Evolutionary conservation across 2,329 filamentous ascomycete species (phyloP).

Genomic region (Akanthomyces uredinophilus): DNA sequence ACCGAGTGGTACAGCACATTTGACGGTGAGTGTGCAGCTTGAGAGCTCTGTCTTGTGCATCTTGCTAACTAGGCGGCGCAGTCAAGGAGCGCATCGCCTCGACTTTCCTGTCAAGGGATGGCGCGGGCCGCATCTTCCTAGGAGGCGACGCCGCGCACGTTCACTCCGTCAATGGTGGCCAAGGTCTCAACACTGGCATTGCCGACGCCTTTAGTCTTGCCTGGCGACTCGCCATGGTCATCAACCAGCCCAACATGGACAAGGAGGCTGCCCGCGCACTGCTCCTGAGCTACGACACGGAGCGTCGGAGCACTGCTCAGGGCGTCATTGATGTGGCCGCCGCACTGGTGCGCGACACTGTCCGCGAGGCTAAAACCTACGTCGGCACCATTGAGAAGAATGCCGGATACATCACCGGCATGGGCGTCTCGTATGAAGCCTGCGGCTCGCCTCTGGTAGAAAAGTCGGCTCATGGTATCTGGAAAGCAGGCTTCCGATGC

Average conservation of each 20-base stretch:
- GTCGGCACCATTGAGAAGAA: constrained; percentile 43
- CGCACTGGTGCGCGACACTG: constrained; percentile 39
- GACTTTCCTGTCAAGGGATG: constrained; percentile 34
- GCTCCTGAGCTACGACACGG: constrained; percentile 39
- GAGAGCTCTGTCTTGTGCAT: accelerated
- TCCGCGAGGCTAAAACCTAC: constrained; percentile 39
- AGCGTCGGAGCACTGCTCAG: constrained; percentile 38
- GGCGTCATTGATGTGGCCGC: constrained; percentile 44
- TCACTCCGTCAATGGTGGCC: constrained; percentile 50
- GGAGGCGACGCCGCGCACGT: constrained; percentile 55
- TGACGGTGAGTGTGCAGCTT: constrained; percentile 29
- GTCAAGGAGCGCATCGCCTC: constrained; percentile 38
- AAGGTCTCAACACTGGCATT: constrained; percentile 55
- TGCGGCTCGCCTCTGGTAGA: constrained; percentile 31
- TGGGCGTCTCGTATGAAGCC: constrained; percentile 38
- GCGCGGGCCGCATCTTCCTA: constrained; percentile 42
- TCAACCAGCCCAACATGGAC: constrained; percentile 22
- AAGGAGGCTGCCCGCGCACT: constrained; percentile 23
- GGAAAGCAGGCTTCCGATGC: constrained; percentile 34
- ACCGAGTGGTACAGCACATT: constrained; percentile 49
- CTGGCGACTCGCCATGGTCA: constrained; percentile 42
- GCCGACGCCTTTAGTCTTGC: constrained; percentile 50
- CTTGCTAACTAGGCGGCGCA: constrained; percentile 14
- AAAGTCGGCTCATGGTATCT: constrained; percentile 30
- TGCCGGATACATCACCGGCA: constrained; percentile 43